Evolutionary conservation across 2,329 filamentous ascomycete species (phyloP).

Genomic region (Pyricularia sp.): DNA sequence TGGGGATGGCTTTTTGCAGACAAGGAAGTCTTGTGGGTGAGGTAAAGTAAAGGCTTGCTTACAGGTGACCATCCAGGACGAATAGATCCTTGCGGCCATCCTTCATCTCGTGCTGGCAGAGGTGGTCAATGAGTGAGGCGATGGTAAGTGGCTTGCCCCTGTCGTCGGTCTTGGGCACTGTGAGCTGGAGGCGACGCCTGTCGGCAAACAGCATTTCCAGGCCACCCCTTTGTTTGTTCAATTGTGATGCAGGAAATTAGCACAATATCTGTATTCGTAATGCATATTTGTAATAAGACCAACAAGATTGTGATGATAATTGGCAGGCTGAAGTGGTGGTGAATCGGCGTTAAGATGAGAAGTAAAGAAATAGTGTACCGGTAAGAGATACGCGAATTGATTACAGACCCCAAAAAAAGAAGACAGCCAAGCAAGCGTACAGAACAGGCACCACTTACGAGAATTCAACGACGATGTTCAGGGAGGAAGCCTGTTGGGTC

Average conservation of each 20-base stretch:
- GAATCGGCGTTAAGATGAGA: background rate
- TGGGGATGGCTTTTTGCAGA: background rate
- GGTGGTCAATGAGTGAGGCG: constrained; percentile 65
- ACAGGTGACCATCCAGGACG: constrained; percentile 81
- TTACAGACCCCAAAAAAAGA: background rate
- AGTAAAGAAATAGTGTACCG: background rate
- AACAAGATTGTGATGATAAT: no score
- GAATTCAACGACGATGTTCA: constrained; percentile 9
- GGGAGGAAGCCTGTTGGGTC: constrained; percentile 1
- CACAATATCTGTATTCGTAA: background rate
- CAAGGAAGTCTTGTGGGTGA: background rate
- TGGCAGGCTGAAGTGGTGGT: background rate
- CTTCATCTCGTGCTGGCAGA: constrained; percentile 76
- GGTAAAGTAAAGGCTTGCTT: constrained; percentile 25
- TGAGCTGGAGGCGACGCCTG: constrained; percentile 61
- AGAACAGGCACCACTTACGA: constrained; percentile 5
- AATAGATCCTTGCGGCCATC: constrained; percentile 83
- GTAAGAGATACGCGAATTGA: background rate
- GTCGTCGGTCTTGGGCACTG: constrained; percentile 52
- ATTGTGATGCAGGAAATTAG: constrained; percentile 9
- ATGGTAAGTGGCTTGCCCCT: constrained; percentile 57
- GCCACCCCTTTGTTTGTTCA: constrained; percentile 56
- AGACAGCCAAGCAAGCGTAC: constrained; percentile 3
- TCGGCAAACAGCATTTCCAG: constrained; percentile 91
- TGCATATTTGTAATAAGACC: background rate